Evolutionary conservation across 2,329 filamentous ascomycete genomes (phyloP).

Genomic region (Colletotrichum horii): DNA sequence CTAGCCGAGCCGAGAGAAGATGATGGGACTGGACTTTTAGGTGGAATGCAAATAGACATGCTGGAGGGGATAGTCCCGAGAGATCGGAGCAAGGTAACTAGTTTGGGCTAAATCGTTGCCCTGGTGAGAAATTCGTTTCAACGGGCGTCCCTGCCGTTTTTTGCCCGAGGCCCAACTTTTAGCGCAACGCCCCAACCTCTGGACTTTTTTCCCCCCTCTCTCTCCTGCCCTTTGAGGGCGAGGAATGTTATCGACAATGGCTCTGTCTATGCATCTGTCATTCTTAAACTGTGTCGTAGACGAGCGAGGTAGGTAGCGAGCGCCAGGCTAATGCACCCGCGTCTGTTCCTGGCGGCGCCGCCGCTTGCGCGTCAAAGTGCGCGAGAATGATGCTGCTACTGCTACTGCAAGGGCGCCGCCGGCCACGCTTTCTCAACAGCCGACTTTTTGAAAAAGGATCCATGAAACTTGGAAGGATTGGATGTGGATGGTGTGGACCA

Average conservation of each 20-base stretch:
- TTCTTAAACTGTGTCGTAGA: neutral
- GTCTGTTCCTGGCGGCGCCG: neutral
- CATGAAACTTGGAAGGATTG: neutral
- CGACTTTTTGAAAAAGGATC: neutral
- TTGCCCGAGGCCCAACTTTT: neutral
- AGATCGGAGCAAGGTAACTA: conserved; percentile 18
- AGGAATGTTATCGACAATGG: neutral
- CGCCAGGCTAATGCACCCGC: neutral
- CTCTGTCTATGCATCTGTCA: neutral
- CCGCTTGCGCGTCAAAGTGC: neutral
- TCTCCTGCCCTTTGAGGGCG: neutral
- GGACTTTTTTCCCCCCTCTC: neutral
- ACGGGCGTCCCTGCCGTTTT: conserved; percentile 11
- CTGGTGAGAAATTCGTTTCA: neutral
- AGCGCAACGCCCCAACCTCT: conserved; percentile 7
- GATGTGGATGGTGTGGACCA: neutral
- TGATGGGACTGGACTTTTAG: neutral
- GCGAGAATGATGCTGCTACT: neutral
- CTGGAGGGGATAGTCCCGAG: neutral
- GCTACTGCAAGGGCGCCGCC: neutral
- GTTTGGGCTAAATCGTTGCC: neutral
- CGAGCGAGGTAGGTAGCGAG: neutral
- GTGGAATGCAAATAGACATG: neutral
- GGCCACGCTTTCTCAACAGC: neutral
- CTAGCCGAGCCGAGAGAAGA: neutral